Conservation (phyloP, 768 basidiomycete species). For the Termitomyces eurrhizus region DNA sequence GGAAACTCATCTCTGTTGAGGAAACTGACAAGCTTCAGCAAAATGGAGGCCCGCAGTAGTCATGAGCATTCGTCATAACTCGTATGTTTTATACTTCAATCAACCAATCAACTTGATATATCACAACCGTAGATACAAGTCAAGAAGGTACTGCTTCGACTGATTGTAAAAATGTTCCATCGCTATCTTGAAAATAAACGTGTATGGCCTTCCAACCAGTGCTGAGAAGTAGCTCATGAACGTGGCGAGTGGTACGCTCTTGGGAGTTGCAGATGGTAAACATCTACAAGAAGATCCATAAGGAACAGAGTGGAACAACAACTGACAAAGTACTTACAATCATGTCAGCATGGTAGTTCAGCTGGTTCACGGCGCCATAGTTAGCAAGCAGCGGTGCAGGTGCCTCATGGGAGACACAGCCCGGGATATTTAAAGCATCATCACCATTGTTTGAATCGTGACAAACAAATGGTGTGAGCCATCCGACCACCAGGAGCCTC, state of each 20-base stretch:
- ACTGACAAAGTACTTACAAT: conserved; percentile 21
- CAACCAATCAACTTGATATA: too few relatives aligned
- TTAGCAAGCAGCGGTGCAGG: conserved; percentile 34
- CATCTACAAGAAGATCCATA: conserved; percentile 27
- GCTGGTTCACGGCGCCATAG: conserved; percentile 32
- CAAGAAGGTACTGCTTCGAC: neutral
- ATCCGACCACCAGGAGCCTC: conserved; percentile 7
- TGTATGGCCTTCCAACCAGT: conserved; percentile 31
- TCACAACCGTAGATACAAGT: too few relatives aligned
- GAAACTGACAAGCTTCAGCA: too few relatives aligned
- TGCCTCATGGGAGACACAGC: conserved; percentile 14
- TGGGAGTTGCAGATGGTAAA: conserved; percentile 32
- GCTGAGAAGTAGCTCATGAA: conserved; percentile 21
- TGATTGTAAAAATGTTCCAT: neutral
- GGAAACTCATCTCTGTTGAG: too few relatives aligned
- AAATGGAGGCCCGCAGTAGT: too few relatives aligned
- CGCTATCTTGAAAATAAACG: neutral
- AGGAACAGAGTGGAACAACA: neutral
- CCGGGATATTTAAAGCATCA: conserved; percentile 17
- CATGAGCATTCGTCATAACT: too few relatives aligned
- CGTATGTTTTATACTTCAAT: too few relatives aligned
- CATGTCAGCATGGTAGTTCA: conserved; percentile 32
- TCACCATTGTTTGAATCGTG: conserved; percentile 1
- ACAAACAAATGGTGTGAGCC: conserved; percentile 3
- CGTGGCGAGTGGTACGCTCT: conserved; percentile 32